Evolutionary conservation across 2,329 filamentous ascomycete genomes (phyloP).

Genomic region (Venturia asperata): DNA sequence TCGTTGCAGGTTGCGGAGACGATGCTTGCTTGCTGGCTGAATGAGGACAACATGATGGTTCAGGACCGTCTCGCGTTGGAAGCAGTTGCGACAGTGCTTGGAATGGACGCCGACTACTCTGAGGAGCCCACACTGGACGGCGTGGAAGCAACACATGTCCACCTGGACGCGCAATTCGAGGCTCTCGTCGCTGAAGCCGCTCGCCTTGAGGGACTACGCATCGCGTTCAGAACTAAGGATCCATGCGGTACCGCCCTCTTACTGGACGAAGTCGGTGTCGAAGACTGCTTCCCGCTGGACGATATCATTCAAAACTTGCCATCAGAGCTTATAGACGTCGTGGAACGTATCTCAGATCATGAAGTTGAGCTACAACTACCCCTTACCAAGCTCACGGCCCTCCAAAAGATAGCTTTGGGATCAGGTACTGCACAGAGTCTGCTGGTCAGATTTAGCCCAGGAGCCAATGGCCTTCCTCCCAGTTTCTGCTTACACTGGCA

Average conservation of each 20-base stretch:
- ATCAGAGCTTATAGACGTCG: conserved; percentile 23
- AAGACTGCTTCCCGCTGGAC: conserved; percentile 26
- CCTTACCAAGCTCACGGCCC: conserved; percentile 23
- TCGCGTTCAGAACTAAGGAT: conserved; percentile 26
- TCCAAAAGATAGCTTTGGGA: conserved; percentile 28
- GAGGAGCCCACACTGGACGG: conserved; percentile 23
- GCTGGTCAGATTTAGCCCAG: conserved; percentile 25
- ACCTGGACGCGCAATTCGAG: conserved; percentile 2
- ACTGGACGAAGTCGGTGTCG: conserved; percentile 24
- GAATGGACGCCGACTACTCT: conserved; percentile 21
- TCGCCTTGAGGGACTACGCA: conserved; percentile 24
- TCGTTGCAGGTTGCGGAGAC: conserved; percentile 25
- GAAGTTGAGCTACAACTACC: conserved; percentile 30
- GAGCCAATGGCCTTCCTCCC: conserved; percentile 21
- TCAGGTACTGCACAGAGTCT: conserved; percentile 22
- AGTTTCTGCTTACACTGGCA: conserved; percentile 29
- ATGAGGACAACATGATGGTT: conserved; percentile 22
- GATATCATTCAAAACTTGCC: conserved; percentile 27
- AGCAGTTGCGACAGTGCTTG: conserved; percentile 25
- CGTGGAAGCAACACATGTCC: conserved; percentile 20
- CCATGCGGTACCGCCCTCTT: conserved; percentile 26
- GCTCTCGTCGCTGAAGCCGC: conserved; percentile 25
- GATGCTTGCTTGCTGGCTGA: conserved; percentile 26
- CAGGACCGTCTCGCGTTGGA: conserved; percentile 20
- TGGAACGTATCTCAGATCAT: conserved; percentile 26